Evolutionary conservation across 345 rosid species (phyloP), one percentile per base, ranked within the genome.

Genomic region (Ricinus communis): DNA sequence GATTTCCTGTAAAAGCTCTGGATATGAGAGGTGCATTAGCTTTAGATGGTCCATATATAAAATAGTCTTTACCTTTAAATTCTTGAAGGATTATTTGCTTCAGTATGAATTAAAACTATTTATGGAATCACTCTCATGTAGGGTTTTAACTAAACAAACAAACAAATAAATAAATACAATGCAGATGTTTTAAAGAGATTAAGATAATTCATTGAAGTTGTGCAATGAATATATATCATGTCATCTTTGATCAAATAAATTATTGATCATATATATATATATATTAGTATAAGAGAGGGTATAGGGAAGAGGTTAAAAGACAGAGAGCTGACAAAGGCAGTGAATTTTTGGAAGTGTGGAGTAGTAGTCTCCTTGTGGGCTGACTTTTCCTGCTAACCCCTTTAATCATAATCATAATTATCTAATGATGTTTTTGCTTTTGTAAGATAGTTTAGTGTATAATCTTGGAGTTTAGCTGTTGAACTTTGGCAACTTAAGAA

Each of bases 311-410:
- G 71, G 66, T 71, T 62, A 76, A 72, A 79, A 75, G 93, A 87
- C 88, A 91, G 81, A 21, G 83, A 87, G 85, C 91, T 88, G 93
- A 87, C 90, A 83, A 88, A 85, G 85, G 88, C 93, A 89, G 90
- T 85, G 93, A 89, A 87, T 89, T 82, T 88, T 91, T 90, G 78
- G 93, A 84, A 84, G 82, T 70, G 81, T 71, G 93, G 93, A 79
- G 91, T 75, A 81, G 90, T 82, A 90, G 91, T 90, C 87, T 76
- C 67, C 80, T 85, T 90, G 91, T 79, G 96, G 85, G 96, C 93
- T 90, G 97, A 95, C 97, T 89, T 90, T 80, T 83, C 76, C 84
- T 81, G 79, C 76, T 47, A 72, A 75, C 54, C 49, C n/a, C 71
- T 80, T 79, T 94, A 87, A 95, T 95, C 92, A 95, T 91, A 94